Evolutionary conservation across 345 rosid genomes (phyloP).

Genomic region (Murraya koenigii): DNA sequence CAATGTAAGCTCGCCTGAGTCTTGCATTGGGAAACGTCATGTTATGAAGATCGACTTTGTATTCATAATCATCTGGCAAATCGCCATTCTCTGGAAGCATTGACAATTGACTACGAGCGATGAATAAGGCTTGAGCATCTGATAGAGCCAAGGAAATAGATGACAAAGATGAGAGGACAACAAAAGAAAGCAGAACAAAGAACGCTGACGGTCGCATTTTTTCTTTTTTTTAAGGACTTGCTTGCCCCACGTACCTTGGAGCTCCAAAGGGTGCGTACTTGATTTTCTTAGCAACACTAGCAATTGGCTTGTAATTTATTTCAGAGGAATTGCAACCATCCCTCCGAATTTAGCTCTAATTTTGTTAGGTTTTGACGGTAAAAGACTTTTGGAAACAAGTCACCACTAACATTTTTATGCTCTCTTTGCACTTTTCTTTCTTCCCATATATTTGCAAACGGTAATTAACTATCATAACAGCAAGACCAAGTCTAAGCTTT

Average conservation of each 20-base stretch:
- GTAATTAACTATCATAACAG: neutral
- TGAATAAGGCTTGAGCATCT: constrained; percentile 33
- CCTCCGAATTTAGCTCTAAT: neutral
- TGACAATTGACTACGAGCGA: constrained; percentile 35
- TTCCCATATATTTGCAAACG: neutral
- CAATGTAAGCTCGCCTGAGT: constrained; percentile 50
- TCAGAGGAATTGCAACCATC: constrained; percentile 2
- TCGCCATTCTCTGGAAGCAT: constrained; percentile 26
- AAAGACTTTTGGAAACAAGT: neutral
- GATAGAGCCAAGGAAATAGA: constrained; percentile 26
- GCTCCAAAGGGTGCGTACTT: constrained; percentile 49
- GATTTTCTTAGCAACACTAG: neutral
- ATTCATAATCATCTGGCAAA: constrained; percentile 26
- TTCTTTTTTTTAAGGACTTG: constrained; percentile 23
- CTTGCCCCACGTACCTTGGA: constrained; percentile 35
- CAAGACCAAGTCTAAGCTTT: constrained; percentile 1
- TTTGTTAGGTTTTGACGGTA: neutral
- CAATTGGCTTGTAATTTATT: neutral
- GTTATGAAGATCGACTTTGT: constrained; percentile 24
- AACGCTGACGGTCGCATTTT: constrained; percentile 33
- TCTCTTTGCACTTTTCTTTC: neutral
- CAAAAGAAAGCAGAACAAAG: constrained; percentile 25
- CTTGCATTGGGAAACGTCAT: constrained; percentile 44
- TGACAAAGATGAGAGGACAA: constrained; percentile 2
- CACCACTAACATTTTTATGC: neutral